These are phyloP conservation scores for Rosa rugosa DNA, from an alignment of 306 rosid species.

Conservation along the genomic window DNA sequence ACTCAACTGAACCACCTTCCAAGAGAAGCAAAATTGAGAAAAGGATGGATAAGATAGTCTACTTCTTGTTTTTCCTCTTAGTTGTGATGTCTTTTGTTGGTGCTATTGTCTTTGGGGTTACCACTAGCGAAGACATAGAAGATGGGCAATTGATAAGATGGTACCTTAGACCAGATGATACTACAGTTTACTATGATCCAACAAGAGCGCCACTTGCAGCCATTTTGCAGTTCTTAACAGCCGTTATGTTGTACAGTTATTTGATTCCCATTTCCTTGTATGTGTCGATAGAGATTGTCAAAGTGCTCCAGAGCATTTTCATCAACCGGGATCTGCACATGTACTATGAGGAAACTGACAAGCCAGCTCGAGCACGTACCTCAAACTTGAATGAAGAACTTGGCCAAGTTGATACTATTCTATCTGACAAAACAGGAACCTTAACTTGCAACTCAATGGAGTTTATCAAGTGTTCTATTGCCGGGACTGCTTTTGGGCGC, in stretches of 20 bases:
- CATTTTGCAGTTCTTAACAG: conserved; percentile 73
- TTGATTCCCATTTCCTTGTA: conserved; percentile 94
- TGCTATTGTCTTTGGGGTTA: conserved; percentile 71
- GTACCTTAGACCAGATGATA: conserved; percentile 86
- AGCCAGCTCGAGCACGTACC: conserved; percentile 91
- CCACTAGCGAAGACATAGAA: conserved; percentile 59
- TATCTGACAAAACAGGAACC: conserved; percentile 96
- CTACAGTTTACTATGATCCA: conserved; percentile 66
- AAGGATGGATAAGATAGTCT: conserved; percentile 83
- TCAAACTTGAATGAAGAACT: conserved; percentile 98
- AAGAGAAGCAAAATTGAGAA: conserved; percentile 94
- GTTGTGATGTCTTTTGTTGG: conserved; percentile 64
- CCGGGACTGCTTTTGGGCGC: conserved; percentile 78
- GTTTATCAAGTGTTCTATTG: conserved; percentile 92
- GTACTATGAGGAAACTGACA: conserved; percentile 87
- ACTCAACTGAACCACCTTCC: conserved; percentile 88
- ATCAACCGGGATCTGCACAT: conserved; percentile 81
- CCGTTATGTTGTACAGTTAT: conserved; percentile 84
- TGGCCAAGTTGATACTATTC: conserved; percentile 96
- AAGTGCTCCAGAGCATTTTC: conserved; percentile 85
- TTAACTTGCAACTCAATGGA: conserved; percentile 99
- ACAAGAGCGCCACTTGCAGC: conserved; percentile 65
- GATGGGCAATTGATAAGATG: conserved; percentile 70
- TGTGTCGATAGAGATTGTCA: conserved; percentile 94
- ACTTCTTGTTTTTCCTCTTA: conserved; percentile 59